phyloP scores from a whole-genome alignment of 768 basidiomycete genomes.

The Mycena floridula region DNA sequence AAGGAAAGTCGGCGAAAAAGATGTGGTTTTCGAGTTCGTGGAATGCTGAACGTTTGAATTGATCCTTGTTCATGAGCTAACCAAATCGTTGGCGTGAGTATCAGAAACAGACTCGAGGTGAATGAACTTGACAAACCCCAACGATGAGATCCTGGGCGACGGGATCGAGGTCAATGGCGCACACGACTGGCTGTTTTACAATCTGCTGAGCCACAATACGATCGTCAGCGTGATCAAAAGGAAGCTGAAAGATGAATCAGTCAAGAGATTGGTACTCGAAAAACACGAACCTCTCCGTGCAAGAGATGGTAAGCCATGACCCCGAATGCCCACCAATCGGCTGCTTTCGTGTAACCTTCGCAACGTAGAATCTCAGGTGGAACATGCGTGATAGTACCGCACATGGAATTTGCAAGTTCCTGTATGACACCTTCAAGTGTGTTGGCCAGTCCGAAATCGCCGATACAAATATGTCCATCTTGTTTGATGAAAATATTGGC shows the following conservation, averaged over 20 bases:
- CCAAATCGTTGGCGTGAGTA: neutral
- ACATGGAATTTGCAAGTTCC: neutral
- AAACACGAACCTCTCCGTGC: neutral
- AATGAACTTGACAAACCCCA: too few relatives aligned
- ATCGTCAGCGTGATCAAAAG: neutral
- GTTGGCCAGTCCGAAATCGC: neutral
- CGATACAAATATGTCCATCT: neutral
- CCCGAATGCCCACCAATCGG: neutral
- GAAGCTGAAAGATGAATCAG: neutral
- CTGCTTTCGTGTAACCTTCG: neutral
- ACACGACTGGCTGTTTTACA: neutral
- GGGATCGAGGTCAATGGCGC: neutral
- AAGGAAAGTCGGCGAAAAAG: too few relatives aligned
- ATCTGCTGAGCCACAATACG: neutral
- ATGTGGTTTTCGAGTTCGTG: neutral
- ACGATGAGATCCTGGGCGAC: neutral
- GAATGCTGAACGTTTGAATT: neutral
- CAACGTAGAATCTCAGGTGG: neutral
- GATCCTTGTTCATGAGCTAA: neutral
- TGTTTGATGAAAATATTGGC: neutral
- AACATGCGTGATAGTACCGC: neutral
- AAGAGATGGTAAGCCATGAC: neutral
- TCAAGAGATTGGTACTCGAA: neutral
- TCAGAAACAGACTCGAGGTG: neutral
- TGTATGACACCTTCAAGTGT: neutral